Evolutionary conservation across 2,329 filamentous ascomycete genomes (phyloP).

Genomic region (Colletotrichum tamarilloi): DNA sequence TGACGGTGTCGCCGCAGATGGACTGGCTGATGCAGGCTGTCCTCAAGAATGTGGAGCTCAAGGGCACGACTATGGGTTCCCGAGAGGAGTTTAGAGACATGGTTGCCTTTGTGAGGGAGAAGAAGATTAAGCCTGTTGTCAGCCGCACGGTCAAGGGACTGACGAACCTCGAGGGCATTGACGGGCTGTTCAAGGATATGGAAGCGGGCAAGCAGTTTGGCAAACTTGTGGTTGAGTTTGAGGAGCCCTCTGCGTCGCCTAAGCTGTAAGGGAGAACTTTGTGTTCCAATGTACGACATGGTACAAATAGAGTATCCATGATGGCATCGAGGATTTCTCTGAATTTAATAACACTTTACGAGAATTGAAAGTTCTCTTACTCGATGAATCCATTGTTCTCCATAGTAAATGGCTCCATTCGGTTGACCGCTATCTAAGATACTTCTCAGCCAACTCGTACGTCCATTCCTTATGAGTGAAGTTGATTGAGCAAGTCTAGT

Average conservation of each 20-base stretch:
- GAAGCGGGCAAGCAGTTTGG: conserved; percentile 88
- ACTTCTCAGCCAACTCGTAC: not conserved
- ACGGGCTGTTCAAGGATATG: conserved; percentile 89
- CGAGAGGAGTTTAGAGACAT: conserved; percentile 91
- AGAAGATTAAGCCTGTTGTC: conserved; percentile 81
- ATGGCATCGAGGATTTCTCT: not conserved
- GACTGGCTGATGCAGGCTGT: conserved; percentile 87
- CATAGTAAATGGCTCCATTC: not conserved
- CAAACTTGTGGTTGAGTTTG: conserved; percentile 85
- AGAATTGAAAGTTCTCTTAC: not conserved
- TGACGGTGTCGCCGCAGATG: conserved; percentile 89
- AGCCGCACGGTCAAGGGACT: conserved; percentile 80
- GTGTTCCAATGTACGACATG: not conserved
- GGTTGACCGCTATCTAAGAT: not conserved
- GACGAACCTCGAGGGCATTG: conserved; percentile 81
- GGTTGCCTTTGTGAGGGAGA: conserved; percentile 81
- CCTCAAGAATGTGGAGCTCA: conserved; percentile 87
- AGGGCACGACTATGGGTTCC: conserved; percentile 91
- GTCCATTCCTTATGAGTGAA: not conserved
- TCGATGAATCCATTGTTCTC: not conserved
- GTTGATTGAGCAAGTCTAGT: not conserved
- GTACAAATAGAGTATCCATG: not conserved
- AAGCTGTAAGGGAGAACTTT: conserved; percentile 50
- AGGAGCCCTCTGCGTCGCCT: conserved; percentile 47
- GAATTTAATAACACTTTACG: not conserved